Evolutionary conservation across 2,329 filamentous ascomycete genomes (phyloP).

Genomic region (Neofusicoccum laricinum): DNA sequence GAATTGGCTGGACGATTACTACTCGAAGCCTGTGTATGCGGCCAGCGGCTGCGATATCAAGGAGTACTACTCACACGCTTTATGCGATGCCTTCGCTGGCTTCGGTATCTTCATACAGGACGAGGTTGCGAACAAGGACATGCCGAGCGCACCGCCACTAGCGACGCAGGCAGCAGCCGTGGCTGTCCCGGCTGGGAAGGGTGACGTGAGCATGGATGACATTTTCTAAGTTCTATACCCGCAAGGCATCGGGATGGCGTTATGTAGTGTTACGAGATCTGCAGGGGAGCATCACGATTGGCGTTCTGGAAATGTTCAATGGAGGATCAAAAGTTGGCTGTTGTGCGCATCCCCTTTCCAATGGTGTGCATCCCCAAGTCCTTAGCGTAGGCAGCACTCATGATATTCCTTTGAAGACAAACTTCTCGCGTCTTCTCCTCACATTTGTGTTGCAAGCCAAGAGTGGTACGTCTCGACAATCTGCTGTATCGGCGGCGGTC

Average conservation of each 20-base stretch:
- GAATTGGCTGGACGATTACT: conserved; percentile 66
- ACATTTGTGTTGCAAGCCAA: too few relatives aligned
- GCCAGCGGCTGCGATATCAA: conserved; percentile 80
- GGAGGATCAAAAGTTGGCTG: too few relatives aligned
- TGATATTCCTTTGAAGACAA: too few relatives aligned
- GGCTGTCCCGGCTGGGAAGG: conserved; percentile 58
- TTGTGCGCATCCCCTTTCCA: too few relatives aligned
- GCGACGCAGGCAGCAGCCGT: conserved; percentile 41
- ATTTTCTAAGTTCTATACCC: conserved; percentile 31
- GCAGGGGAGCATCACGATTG: neutral
- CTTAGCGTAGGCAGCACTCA: too few relatives aligned
- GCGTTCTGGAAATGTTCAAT: neutral
- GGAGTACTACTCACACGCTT: conserved; percentile 76
- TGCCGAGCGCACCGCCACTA: conserved; percentile 30
- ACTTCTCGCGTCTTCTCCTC: too few relatives aligned
- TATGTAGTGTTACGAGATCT: neutral
- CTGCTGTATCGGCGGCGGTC: too few relatives aligned
- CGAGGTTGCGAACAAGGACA: conserved; percentile 52
- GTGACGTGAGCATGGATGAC: conserved; percentile 43
- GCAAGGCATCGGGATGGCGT: neutral
- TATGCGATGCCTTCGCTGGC: conserved; percentile 88
- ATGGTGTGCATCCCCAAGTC: too few relatives aligned
- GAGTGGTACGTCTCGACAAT: too few relatives aligned
- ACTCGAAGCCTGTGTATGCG: conserved; percentile 62
- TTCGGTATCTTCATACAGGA: conserved; percentile 84